These are phyloP conservation scores for Casuarina glauca DNA, from an alignment of 306 rosid genomes.

Conservation along the genomic window DNA sequence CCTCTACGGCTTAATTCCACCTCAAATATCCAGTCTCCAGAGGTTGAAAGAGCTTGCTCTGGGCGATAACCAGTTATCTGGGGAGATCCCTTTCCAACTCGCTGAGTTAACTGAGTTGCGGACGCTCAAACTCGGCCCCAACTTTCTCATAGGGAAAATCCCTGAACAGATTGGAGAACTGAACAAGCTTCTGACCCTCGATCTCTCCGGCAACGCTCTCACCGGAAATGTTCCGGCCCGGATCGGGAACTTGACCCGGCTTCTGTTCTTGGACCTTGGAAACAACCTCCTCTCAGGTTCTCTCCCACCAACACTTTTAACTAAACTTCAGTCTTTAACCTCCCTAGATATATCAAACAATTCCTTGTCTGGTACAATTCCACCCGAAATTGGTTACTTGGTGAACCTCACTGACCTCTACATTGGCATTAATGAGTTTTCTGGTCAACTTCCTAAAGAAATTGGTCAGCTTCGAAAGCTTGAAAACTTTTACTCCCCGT, in stretches of 20 bases:
- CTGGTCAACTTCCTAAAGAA: conserved; percentile 72
- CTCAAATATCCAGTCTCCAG: conserved; percentile 30
- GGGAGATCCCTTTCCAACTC: conserved; percentile 45
- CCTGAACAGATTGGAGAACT: conserved; percentile 59
- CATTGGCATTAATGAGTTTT: conserved; percentile 57
- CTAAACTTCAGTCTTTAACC: conserved; percentile 51
- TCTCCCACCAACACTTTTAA: conserved; percentile 60
- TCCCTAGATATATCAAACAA: conserved; percentile 84
- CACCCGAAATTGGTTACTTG: conserved; percentile 64
- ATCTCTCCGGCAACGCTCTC: conserved; percentile 67
- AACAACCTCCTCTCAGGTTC: conserved; percentile 75
- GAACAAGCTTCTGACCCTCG: conserved; percentile 47
- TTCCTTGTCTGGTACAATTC: conserved; percentile 70
- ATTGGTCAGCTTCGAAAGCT: conserved; percentile 72
- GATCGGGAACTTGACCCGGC: conserved; percentile 65
- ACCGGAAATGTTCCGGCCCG: conserved; percentile 55
- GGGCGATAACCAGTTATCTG: conserved; percentile 39
- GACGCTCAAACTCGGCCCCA: conserved; percentile 55
- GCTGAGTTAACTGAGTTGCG: conserved; percentile 37
- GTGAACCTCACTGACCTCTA: conserved; percentile 66
- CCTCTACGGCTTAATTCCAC: conserved; percentile 62
- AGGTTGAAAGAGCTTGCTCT: conserved; percentile 40
- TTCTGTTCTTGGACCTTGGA: conserved; percentile 66
- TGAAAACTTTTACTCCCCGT: conserved; percentile 50
- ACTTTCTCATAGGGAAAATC: conserved; percentile 56